phyloP scores from a whole-genome alignment of 176 grass and related monocot genomes.

The Oryza glaberrima region DNA sequence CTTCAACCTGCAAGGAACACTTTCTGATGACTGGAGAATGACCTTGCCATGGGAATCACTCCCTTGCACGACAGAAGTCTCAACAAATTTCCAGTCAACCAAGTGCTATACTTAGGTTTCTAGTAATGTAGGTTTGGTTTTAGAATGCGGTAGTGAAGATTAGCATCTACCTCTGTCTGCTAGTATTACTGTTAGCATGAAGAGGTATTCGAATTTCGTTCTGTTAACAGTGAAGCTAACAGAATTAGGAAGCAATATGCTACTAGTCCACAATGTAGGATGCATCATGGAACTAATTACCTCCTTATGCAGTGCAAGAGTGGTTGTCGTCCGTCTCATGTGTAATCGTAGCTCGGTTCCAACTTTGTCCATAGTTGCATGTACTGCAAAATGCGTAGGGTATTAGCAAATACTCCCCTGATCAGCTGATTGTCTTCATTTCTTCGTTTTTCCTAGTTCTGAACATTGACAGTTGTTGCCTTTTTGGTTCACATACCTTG shows the following conservation, averaged over 20 bases:
- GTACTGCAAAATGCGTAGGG: neutral
- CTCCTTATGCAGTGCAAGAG: constrained; percentile 28
- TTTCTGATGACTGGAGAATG: constrained; percentile 79
- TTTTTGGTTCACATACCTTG: neutral
- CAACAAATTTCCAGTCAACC: constrained; percentile 51
- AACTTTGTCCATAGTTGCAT: constrained; percentile 36
- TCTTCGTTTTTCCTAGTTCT: constrained; percentile 7
- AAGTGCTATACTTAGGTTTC: constrained; percentile 55
- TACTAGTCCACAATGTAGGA: constrained; percentile 3
- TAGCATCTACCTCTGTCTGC: constrained; percentile 43
- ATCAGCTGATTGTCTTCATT: constrained; percentile 18
- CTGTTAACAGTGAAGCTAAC: constrained; percentile 69
- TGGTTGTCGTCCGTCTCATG: neutral
- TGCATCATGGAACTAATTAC: constrained; percentile 24
- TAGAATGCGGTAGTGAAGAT: constrained; percentile 25
- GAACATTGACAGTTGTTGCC: neutral
- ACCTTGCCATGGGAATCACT: constrained; percentile 67
- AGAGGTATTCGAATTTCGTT: constrained; percentile 41
- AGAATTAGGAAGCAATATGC: constrained; percentile 35
- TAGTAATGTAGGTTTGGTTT: constrained; percentile 39
- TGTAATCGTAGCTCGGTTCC: constrained; percentile 26
- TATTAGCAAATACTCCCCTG: neutral
- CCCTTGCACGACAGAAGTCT: constrained; percentile 67
- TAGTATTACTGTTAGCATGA: constrained; percentile 69
- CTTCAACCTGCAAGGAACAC: constrained; percentile 53